Evolutionary conservation across 192 early-diverging fungal genomes (phyloP), one percentile per base, ranked within the genome.

Genomic region (Umbelopsis sp.): DNA sequence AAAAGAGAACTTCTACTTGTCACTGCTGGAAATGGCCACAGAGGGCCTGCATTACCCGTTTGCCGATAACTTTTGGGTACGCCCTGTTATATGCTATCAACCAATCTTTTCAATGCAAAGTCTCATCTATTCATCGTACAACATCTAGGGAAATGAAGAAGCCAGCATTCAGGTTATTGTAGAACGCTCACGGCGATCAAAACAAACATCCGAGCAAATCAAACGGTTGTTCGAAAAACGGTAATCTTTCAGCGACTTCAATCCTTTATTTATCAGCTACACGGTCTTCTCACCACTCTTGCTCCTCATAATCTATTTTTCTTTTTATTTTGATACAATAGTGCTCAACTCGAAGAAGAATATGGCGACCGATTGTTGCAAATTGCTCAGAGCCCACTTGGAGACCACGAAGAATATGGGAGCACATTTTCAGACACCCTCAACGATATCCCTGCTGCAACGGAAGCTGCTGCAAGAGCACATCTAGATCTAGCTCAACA

Each of bases 271-370:
- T 69, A 41, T 29, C 11, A 29, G n/a, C n/a, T 38, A 32, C 70
- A 44, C 16, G 10, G 9, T 53, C 4, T 14, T 4, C 31, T 14
- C 26, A 25, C 14, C 25, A 29, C 12, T 26, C 2, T 31, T 21
- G 4, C 8, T 24, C 20, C n/a, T n/a, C n/a, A n/a, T n/a, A n/a
- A n/a, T n/a, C n/a, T n/a, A n/a, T n/a, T n/a, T n/a, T n/a, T n/a
- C n/a, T n/a, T n/a, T n/a, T n/a, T n/a, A n/a, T n/a, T n/a, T n/a
- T n/a, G 6, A 41, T 31, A 66, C 41, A 71, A 34, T 73, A 88
- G 92, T 53, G 89, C 92, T 14, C 56, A 79, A 6, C 79, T 92
- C 47, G 92, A 93, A 53, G 89, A 91, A 67, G 91, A 93, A 2
- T 86, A 91, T 68, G 92, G 91, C 44, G 88, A 91, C 66, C 81